Evolutionary conservation across 768 basidiomycete species (phyloP), one percentile per base, ranked within the genome.

Genomic region (Lentinula aciculospora): DNA sequence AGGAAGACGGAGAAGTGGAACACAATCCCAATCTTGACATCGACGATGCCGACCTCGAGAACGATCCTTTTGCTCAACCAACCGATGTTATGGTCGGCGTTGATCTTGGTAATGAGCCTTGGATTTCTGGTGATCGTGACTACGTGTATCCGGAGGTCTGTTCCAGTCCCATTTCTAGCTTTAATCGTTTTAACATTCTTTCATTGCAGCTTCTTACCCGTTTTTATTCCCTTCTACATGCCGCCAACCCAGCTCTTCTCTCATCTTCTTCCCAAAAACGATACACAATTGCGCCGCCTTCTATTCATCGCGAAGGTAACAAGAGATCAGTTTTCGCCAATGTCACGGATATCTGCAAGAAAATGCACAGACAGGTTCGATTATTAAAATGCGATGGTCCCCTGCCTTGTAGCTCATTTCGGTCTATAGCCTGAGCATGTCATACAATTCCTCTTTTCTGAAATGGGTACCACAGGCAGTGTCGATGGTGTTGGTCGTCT

Each of bases 301-400:
- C 91, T 60, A 86, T 98, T 51, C 86, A 89, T 69, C 82, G 92
- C 66, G 97, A 99, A 81, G 97, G 90, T 61, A 95, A 94, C 77
- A 98, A 98, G 75, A 95, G 94, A 74, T 87, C 93, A 44, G 90
- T 98, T 62, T 99, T 99, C 63, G 91, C 94, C 63, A 99, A 99
- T 72, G 82, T 99, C 58, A 85, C 86, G 60, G 96, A 99, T 68
- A 99, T 99, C 62, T 98, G 96, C 82, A 94, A 89, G 74, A 86
- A 92, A 68, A 98, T 99, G 96, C 96, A 97, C 76, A 82, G 96
- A 70, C 81, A 79, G 70, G 80, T 76, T 45, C 29, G 73, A 62
- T n/a, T 27, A n/a, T n/a, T 27, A n/a, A 4, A 47, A 23, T 29
- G 31, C 13, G 1, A 39, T 23, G 29, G 28, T 3, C 17, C 13